Base-by-base conservation (phyloP, 1,139 yeast species). In the Protomyces inundatus region DNA sequence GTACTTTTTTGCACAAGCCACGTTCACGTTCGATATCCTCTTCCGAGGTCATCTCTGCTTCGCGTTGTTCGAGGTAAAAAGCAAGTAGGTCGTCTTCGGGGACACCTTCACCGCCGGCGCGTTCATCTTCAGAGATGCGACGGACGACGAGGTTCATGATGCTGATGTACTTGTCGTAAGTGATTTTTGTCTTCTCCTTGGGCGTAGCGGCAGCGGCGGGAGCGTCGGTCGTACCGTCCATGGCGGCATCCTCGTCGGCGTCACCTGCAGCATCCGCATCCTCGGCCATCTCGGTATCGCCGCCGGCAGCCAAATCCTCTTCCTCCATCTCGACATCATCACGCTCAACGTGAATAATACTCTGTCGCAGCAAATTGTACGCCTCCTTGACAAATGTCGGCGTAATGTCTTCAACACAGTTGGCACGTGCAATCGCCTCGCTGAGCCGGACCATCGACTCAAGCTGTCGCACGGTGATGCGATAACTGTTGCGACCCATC, bases 341-440 rank as follows among this genome's bases (percentile, higher is more conserved):
- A 76, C 88, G 88, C 73, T 93, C 98, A 55, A 93, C 98, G 69
- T 95, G 84, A 69, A 93, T 90, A 67, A 93, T 91, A 54, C 97
- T 88, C 76, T 90, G 96, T 72, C 95, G 85, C 70, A 93, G 80
- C 67, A 93, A 79, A 71, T 88, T 95, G 74, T 88, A 91, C 0
- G 98, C 98, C 73, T 95, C 98, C 2, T 91, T 88, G 53, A 93
- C 98, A 74, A 90, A 88, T 51, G 83, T 82, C 34, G 96, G 90
- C 0, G 95, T 86, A 66, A 95, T 89, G 66, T 84, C 89, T 69
- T 89, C 95, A 9, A 93, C 88, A 77, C 98, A 93, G 75, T 93
- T 93, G 50, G 98, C 97, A 70, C 97, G 83, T 0, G 98, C 98
- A 76, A 93, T 93, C 1, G 97, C 98, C 75, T 93, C 99, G 7